Evolutionary conservation across 1,139 yeast genomes (phyloP).

Genomic region (Protomyces macrosporus): DNA sequence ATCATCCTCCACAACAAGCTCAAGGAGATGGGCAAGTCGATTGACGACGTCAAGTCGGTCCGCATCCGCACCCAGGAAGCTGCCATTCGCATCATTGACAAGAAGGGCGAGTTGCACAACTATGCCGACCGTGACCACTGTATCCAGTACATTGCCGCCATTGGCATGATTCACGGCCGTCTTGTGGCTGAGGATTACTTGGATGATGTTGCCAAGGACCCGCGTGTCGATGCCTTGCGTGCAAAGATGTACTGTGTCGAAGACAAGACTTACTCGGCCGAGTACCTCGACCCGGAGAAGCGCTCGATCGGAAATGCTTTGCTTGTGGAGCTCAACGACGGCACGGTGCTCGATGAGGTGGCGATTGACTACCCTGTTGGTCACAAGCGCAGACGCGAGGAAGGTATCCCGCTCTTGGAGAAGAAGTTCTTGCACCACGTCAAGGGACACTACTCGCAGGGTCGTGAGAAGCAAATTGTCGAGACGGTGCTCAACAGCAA

Average conservation of each 20-base stretch:
- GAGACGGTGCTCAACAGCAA: constrained; percentile 24
- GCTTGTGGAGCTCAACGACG: constrained; percentile 50
- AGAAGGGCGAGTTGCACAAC: constrained; percentile 54
- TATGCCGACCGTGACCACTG: constrained; percentile 62
- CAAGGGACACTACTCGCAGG: constrained; percentile 21
- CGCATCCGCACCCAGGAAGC: constrained; percentile 56
- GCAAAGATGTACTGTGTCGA: constrained; percentile 53
- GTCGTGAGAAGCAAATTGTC: constrained; percentile 25
- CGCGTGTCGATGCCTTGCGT: constrained; percentile 50
- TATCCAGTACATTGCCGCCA: constrained; percentile 57
- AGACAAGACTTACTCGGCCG: constrained; percentile 47
- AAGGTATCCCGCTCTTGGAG: constrained; percentile 52
- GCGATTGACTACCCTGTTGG: constrained; percentile 56
- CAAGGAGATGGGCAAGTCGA: constrained; percentile 43
- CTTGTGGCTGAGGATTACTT: constrained; percentile 55
- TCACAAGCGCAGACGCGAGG: constrained; percentile 53
- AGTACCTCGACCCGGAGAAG: constrained; percentile 54
- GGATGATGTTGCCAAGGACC: constrained; percentile 49
- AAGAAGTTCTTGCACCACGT: constrained; percentile 39
- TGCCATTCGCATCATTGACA: constrained; percentile 55
- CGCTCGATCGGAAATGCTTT: constrained; percentile 55
- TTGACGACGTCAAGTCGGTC: constrained; percentile 48
- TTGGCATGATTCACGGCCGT: constrained; percentile 52
- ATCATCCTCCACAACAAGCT: constrained; percentile 44
- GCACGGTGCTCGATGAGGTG: constrained; percentile 50